Evolutionary conservation across 768 basidiomycete genomes (phyloP).

Genomic region (Suillus clintonianus): DNA sequence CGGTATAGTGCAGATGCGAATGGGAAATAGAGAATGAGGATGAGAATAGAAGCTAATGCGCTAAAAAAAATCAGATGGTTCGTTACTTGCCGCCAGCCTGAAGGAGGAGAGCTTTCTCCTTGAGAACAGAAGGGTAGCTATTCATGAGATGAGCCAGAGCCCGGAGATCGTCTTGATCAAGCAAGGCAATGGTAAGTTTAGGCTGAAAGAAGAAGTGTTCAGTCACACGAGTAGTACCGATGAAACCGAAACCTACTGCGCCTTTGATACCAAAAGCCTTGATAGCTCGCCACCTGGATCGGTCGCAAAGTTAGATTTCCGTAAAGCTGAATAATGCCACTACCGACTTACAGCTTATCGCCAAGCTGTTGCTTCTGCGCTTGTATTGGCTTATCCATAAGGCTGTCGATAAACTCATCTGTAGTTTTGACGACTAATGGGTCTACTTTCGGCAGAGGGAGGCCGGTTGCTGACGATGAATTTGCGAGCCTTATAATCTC

Average conservation of each 20-base stretch:
- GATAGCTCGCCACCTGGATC: constrained; percentile 51
- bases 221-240: not conserved
- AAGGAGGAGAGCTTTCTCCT: constrained; percentile 63
- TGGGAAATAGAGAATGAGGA: not conserved
- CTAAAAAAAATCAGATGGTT: not conserved
- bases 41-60: not conserved
- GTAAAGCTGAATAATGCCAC: not conserved
- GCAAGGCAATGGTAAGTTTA: constrained; percentile 79
- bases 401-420: constrained; percentile 68
- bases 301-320: not conserved
- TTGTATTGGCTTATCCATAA: constrained; percentile 55
- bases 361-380: constrained; percentile 80
- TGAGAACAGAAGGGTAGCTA: constrained; percentile 79
- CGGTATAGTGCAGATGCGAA: constrained; percentile 1
- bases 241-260: constrained; percentile 50
- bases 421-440: constrained; percentile 67
- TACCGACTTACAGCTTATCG: constrained; percentile 64
- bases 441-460: constrained; percentile 72
- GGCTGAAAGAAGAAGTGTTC: constrained; percentile 45
- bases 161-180: constrained; percentile 85
- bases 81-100: constrained; percentile 27
- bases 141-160: constrained; percentile 86
- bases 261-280: constrained; percentile 83
- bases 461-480: constrained; percentile 43
- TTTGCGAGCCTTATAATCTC: constrained; percentile 73